Evolutionary conservation across 2,329 filamentous ascomycete genomes (phyloP).

Genomic region (Coleophoma eucalyptorum): DNA sequence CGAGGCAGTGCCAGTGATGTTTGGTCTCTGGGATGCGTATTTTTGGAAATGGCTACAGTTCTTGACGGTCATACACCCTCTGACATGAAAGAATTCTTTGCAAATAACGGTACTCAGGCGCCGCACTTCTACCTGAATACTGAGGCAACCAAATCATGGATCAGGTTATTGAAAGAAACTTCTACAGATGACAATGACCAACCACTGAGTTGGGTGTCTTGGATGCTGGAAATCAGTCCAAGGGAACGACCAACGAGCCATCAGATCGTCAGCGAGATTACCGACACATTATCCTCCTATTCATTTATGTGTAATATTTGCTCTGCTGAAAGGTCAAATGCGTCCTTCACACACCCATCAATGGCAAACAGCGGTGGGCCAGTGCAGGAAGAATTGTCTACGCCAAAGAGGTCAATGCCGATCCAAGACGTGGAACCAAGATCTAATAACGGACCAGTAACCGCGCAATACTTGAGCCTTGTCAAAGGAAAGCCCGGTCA

Average conservation of each 20-base stretch:
- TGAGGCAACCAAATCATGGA: not conserved
- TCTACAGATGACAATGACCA: not conserved
- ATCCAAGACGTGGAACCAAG: not conserved
- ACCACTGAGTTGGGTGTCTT: not conserved
- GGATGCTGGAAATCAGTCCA: not conserved
- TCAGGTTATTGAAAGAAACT: not conserved
- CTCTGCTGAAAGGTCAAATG: not conserved
- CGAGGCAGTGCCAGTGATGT: not conserved
- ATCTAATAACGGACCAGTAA: not conserved
- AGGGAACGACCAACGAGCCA: not conserved
- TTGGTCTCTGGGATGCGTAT: not conserved
- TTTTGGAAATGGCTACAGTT: not conserved
- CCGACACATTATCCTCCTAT: not conserved
- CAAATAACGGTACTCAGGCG: not conserved
- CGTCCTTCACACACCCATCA: not conserved
- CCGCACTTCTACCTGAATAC: not conserved
- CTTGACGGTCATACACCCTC: not conserved
- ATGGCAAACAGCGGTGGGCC: not conserved
- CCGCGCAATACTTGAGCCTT: not conserved
- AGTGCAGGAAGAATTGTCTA: not conserved
- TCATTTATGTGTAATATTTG: not conserved
- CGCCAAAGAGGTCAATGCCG: not conserved
- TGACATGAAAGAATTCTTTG: not conserved
- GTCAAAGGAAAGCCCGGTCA: not conserved
- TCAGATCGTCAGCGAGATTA: not conserved